Conservation (phyloP, 768 basidiomycete species). For the Agaricus subrufescens region DNA sequence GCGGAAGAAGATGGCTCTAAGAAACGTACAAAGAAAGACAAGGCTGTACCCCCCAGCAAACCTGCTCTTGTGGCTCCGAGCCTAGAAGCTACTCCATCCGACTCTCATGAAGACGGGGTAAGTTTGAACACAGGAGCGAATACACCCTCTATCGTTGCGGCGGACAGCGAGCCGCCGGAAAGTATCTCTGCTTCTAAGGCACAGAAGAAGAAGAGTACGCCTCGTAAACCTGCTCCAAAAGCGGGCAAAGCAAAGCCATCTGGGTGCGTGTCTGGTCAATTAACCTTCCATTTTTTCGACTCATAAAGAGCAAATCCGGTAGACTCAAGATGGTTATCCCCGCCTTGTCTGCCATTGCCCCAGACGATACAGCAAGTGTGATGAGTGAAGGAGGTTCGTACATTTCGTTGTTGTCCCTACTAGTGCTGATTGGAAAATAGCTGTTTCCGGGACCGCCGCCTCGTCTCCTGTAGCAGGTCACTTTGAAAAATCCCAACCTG, state of each 20-base stretch:
- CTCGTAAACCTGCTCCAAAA: slow-evolving; percentile 27
- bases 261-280: slow-evolving; percentile 23
- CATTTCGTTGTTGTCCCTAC: neutral
- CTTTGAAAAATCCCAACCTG: slow-evolving; percentile 28
- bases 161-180: slow-evolving; percentile 9
- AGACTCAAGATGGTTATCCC: slow-evolving; percentile 28
- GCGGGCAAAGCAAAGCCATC: slow-evolving; percentile 30
- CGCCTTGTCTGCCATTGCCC: slow-evolving; percentile 28
- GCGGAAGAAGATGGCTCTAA: slow-evolving; percentile 33
- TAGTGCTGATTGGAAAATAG: slow-evolving; percentile 25
- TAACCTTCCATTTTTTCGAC: slow-evolving; percentile 4
- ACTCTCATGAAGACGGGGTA: slow-evolving; percentile 30
- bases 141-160: slow-evolving; percentile 17
- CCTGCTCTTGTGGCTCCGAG: slow-evolving; percentile 33
- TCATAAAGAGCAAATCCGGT: slow-evolving; percentile 13
- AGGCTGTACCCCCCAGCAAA: slow-evolving; percentile 25
- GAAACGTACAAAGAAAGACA: slow-evolving; percentile 43
- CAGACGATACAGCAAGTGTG: slow-evolving; percentile 40
- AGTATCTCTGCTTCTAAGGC: slow-evolving; percentile 16
- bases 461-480: slow-evolving; percentile 62
- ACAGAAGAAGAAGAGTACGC: slow-evolving; percentile 41
- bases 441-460: slow-evolving; percentile 64
- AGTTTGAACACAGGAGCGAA: slow-evolving; percentile 19
- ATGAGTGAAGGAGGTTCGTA: slow-evolving; percentile 56
- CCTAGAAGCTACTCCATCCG: slow-evolving; percentile 36